Conservation (phyloP, 164 flowering plant genomes). For the Malania oleifera region DNA sequence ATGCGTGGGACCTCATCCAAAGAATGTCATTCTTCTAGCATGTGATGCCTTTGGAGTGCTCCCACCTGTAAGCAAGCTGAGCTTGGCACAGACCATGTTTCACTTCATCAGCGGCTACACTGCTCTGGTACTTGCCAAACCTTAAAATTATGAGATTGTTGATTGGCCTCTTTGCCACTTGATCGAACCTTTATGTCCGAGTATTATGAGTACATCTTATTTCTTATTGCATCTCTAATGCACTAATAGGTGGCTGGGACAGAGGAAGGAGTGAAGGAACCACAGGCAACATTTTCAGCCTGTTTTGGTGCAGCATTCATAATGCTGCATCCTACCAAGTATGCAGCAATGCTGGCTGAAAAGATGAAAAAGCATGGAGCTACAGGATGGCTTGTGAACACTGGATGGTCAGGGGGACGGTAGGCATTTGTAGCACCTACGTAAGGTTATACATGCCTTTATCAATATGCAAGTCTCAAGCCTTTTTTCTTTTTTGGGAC, state of each 20-base stretch:
- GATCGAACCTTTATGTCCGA: too few species aligned
- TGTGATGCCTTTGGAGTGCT: conserved; percentile 99
- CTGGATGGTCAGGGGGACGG: conserved; percentile 99
- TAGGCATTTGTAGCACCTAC: conserved; percentile 22
- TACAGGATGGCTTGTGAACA: conserved; percentile 99
- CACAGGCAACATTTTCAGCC: conserved; percentile 92
- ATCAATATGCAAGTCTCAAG: not conserved
- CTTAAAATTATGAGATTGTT: too few species aligned
- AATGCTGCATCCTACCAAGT: conserved; percentile 96
- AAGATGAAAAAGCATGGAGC: conserved; percentile 96
- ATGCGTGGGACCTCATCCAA: conserved; percentile 95
- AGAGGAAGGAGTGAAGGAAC: conserved; percentile 93
- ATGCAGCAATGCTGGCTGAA: conserved; percentile 96
- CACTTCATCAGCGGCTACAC: conserved; percentile 99
- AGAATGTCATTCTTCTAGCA: conserved; percentile 89
- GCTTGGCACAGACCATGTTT: conserved; percentile 94
- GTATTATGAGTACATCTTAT: too few species aligned
- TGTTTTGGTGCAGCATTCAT: conserved; percentile 99
- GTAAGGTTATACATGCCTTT: too few species aligned
- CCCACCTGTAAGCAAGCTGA: conserved; percentile 98
- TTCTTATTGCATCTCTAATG: not conserved
- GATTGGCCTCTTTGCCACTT: too few species aligned
- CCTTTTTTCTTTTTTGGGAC: conserved; percentile 12
- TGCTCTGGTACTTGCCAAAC: conserved; percentile 95
- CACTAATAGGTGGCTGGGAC: conserved; percentile 91